These are phyloP conservation scores for Tetragonia tetragonoides DNA, from an alignment of 148 eudicot genomes.

Conservation along the genomic window DNA sequence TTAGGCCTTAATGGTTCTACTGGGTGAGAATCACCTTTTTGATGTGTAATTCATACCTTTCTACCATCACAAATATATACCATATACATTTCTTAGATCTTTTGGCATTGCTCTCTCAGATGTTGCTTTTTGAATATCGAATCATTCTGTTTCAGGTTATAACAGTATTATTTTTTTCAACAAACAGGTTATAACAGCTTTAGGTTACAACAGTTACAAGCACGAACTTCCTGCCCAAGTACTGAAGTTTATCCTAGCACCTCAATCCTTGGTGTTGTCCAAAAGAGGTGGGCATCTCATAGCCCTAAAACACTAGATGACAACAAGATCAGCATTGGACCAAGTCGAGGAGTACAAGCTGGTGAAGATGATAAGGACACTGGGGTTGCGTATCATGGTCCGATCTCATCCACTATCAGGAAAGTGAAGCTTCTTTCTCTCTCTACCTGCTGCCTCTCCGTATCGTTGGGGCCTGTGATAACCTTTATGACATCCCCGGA, in stretches of 20 bases:
- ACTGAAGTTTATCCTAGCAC: constrained; percentile 29
- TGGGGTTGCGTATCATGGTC: constrained; percentile 58
- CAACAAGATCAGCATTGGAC: constrained; percentile 81
- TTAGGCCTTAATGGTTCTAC: neutral
- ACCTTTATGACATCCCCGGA: constrained; percentile 91
- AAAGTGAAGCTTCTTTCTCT: constrained; percentile 95
- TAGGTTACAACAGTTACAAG: constrained; percentile 21
- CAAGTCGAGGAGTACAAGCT: constrained; percentile 38
- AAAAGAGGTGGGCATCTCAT: constrained; percentile 64
- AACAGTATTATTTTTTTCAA: too few relatives aligned
- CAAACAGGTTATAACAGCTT: constrained; percentile 7
- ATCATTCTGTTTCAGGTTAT: constrained; percentile 38
- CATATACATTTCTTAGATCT: neutral
- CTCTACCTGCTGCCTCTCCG: constrained; percentile 94
- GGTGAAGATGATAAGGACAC: constrained; percentile 41
- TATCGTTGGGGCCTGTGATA: constrained; percentile 90
- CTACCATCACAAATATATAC: neutral
- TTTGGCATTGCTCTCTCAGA: neutral
- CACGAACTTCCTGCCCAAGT: constrained; percentile 27
- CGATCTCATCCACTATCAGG: constrained; percentile 83
- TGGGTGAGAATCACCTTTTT: neutral
- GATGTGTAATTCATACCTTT: neutral
- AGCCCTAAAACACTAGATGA: constrained; percentile 48
- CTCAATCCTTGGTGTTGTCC: constrained; percentile 29
- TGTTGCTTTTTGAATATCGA: constrained; percentile 1